Evolutionary conservation across 306 rosid species (phyloP).

Genomic region (Begonia loranthoides): DNA sequence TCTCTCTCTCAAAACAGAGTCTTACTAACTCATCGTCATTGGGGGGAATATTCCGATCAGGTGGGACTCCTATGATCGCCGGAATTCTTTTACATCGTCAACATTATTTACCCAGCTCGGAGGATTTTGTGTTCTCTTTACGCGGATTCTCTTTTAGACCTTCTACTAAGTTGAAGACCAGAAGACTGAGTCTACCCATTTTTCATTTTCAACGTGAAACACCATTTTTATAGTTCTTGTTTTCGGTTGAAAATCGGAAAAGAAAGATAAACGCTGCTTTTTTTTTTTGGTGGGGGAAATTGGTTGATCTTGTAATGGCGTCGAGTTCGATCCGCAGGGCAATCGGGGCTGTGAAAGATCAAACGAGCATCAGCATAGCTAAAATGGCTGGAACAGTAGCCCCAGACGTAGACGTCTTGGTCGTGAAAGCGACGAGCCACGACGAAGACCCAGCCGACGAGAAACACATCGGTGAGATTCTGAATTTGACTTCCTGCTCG

Average conservation of each 20-base stretch:
- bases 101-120: not conserved
- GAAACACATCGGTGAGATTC: conserved; percentile 49
- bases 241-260: not conserved
- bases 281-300: not conserved
- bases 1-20: not conserved
- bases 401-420: conserved; percentile 67
- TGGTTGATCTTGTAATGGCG: conserved; percentile 27
- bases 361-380: conserved; percentile 82
- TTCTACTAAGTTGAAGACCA: not conserved
- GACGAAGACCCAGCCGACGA: conserved; percentile 74
- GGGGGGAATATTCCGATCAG: not conserved
- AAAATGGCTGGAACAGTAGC: conserved; percentile 73
- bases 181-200: not conserved
- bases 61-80: not conserved
- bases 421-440: conserved; percentile 72
- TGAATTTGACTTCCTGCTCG: conserved; percentile 37
- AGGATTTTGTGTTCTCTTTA: not conserved
- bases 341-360: conserved; percentile 80
- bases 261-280: conserved; percentile 8
- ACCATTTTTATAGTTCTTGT: not conserved
- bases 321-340: conserved; percentile 80
- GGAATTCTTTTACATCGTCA: not conserved
- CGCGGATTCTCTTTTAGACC: not conserved
- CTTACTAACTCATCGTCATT: not conserved
- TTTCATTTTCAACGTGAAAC: not conserved